A percentile compares a stretch with the other conserved stretches of the same genome.
Evolutionary conservation across 129 eudicot species (phyloP).

Genomic region (Escallonia herrerae): DNA sequence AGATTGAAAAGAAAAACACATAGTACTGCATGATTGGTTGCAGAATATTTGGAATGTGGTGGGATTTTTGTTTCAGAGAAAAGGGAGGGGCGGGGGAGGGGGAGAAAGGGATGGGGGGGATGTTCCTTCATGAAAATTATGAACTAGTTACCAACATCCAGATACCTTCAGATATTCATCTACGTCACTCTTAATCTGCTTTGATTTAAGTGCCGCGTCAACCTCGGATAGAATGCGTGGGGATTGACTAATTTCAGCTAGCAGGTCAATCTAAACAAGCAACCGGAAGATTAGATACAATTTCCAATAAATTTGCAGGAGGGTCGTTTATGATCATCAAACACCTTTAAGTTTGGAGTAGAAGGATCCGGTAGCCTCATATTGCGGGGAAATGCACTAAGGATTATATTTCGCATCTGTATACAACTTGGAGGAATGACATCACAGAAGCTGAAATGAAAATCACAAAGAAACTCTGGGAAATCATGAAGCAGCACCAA

Average conservation of each 20-base stretch:
- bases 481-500: constrained; percentile 97
- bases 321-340: not conserved
- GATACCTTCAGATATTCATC: constrained; percentile 91
- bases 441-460: constrained; percentile 99
- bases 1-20: not conserved
- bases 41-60: no score
- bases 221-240: constrained; percentile 93
- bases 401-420: constrained; percentile 94
- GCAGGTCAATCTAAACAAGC: constrained; percentile 69
- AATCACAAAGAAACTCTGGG: constrained; percentile 95
- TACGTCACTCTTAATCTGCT: constrained; percentile 81
- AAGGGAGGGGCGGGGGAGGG: not conserved
- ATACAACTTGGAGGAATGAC: constrained; percentile 98
- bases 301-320: not conserved
- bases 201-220: constrained; percentile 80
- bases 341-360: constrained; percentile 94
- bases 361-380: constrained; percentile 99
- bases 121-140: no score
- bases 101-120: no score
- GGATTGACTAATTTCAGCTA: constrained; percentile 73
- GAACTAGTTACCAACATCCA: no score
- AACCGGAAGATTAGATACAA: not conserved
- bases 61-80: no score
- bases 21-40: not conserved
- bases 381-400: constrained; percentile 97